Conservation (phyloP, 257 asterid species). For the Jacaranda copaia region DNA sequence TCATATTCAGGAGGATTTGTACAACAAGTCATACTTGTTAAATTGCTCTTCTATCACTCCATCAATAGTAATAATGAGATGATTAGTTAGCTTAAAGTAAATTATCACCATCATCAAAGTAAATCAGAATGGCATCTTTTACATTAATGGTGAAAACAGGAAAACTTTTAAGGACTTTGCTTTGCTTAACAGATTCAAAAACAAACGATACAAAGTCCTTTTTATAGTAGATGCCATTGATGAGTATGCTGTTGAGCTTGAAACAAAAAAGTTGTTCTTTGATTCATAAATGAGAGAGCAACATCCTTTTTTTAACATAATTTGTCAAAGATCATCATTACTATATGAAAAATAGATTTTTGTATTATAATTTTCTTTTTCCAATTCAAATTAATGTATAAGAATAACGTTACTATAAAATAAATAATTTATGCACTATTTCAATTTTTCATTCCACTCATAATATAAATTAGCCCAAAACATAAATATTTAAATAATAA, state of each 20-base stretch:
- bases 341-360: too few species aligned
- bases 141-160: slow-evolving; percentile 75
- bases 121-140: slow-evolving; percentile 65
- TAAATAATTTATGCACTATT: too few species aligned
- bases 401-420: too few species aligned
- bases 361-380: too few species aligned
- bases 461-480: too few species aligned
- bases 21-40: slow-evolving; percentile 64
- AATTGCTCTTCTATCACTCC: slow-evolving; percentile 66
- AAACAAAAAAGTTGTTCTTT: slow-evolving; percentile 48
- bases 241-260: slow-evolving; percentile 66
- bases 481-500: too few species aligned
- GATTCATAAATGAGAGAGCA: too few species aligned
- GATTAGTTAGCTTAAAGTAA: slow-evolving; percentile 62
- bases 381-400: too few species aligned
- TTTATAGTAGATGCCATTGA: slow-evolving; percentile 78
- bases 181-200: slow-evolving; percentile 69
- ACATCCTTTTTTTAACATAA: too few species aligned
- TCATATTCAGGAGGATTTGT: slow-evolving; percentile 71
- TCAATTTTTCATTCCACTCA: too few species aligned
- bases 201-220: slow-evolving; percentile 69
- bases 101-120: slow-evolving; percentile 78
- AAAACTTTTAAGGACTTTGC: slow-evolving; percentile 79
- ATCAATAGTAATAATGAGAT: slow-evolving; percentile 65
- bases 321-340: too few species aligned